Base-by-base conservation (phyloP, 495 filamentous ascomycete species). In the Xylaria palmicola region DNA sequence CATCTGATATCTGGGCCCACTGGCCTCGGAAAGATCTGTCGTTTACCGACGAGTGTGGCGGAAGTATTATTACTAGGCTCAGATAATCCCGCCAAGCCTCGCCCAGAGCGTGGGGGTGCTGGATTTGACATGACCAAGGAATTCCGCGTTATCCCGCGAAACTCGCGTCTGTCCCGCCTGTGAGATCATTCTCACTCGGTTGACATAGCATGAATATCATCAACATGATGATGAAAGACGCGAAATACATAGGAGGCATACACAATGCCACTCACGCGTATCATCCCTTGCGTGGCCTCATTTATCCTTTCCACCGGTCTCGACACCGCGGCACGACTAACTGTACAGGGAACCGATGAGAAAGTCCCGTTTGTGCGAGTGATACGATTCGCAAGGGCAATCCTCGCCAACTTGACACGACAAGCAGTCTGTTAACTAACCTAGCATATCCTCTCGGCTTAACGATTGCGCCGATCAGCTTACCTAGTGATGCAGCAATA, bases 11-110 rank as follows among this genome's bases (percentile, higher is more conserved):
- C 17, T 58, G 41, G 29, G 37, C 1, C 27, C 29, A 58, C 43
- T 48, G 27, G 48, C 29, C 43, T 58, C 29, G 55, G 55, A 37
- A 58, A 58, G 55, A 59, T 59, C 56, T 59, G 51, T 40, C 32
- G 6, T 30, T 59, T 27, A 48, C 30, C 55, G 29, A 58, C 8
- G 8, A 57, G 41, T 26, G 41, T 37, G 55, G 30, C 55, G 27
- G n/a, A n/a, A n/a, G n/a, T 56, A 56, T 19, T 10, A 15, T 30
- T n/a, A 26, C 24, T 27, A 13, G 19, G 22, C n/a, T n/a, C n/a
- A n/a, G 17, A 26, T 40, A 47, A 47, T 36, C 30, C 37, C 37
- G 45, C 55, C 55, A 47, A 58, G 55, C 55, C n/a, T 49, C 27
- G 12, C 17, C 45, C n/a, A 50, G 41, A 59, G 32, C 56, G 56